Evolutionary conservation across 164 flowering plant species (phyloP).

Genomic region (Macadamia tetraphylla): DNA sequence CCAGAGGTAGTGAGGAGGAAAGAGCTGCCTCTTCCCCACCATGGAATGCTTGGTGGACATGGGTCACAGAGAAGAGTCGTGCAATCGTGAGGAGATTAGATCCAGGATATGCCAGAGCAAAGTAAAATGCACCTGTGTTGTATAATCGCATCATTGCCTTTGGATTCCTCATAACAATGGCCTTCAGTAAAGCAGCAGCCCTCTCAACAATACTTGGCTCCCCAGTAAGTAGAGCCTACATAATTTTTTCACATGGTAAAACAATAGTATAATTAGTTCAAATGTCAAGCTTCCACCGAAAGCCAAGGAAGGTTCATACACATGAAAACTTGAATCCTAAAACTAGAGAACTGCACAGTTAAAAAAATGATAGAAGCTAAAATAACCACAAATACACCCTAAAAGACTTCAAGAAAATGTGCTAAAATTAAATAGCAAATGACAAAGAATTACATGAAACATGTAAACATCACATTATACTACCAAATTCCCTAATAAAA

Average conservation of each 20-base stretch:
- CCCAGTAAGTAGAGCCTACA: constrained; percentile 92
- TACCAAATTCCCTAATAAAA: no score
- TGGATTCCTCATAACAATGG: constrained; percentile 93
- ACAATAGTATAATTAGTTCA: neutral
- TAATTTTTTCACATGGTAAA: neutral
- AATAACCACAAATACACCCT: no score
- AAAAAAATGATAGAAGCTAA: no score
- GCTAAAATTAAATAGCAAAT: no score
- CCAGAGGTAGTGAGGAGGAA: constrained; percentile 90
- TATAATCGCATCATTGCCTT: constrained; percentile 94
- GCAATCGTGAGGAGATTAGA: constrained; percentile 93
- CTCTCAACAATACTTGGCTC: constrained; percentile 94
- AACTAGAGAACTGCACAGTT: no score
- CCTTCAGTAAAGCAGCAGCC: constrained; percentile 86
- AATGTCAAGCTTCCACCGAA: neutral
- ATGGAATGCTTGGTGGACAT: constrained; percentile 98
- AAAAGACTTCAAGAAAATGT: no score
- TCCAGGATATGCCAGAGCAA: constrained; percentile 96
- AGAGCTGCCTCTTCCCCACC: constrained; percentile 99
- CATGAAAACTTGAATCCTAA: neutral
- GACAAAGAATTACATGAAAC: no score
- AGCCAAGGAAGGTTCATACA: neutral
- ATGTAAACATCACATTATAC: no score
- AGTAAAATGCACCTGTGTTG: constrained; percentile 95
- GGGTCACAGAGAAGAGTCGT: constrained; percentile 83